Percentiles rank a stretch among this genome's conserved stretches.
phyloP scores from a whole-genome alignment of 2,329 filamentous ascomycete genomes.

The Trichoderma hamatum region DNA sequence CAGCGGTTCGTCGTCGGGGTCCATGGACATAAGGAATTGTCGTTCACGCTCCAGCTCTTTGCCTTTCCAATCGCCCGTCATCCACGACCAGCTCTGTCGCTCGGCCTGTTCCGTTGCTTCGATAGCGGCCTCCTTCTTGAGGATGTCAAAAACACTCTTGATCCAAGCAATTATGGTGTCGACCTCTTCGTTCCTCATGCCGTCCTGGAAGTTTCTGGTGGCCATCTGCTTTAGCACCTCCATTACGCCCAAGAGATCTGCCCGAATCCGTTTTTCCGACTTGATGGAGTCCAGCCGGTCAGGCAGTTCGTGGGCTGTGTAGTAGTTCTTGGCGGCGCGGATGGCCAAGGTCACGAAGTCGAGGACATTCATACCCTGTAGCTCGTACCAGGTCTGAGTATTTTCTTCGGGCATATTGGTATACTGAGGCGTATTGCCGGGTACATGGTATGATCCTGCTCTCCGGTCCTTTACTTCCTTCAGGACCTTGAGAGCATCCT shows the following conservation, averaged over 20 bases:
- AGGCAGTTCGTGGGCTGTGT: slow-evolving; percentile 87
- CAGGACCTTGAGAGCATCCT: slow-evolving; percentile 69
- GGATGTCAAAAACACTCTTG: slow-evolving; percentile 72
- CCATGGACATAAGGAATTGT: slow-evolving; percentile 78
- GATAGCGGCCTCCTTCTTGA: slow-evolving; percentile 75
- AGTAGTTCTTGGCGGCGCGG: slow-evolving; percentile 92
- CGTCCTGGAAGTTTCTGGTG: slow-evolving; percentile 80
- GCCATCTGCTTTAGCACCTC: slow-evolving; percentile 93
- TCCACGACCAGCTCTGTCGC: slow-evolving; percentile 78
- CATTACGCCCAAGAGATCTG: slow-evolving; percentile 82
- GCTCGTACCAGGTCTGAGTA: slow-evolving; percentile 74
- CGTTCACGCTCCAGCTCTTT: slow-evolving; percentile 77
- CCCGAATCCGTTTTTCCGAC: slow-evolving; percentile 80
- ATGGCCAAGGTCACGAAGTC: slow-evolving; percentile 96
- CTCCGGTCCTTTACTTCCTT: slow-evolving; percentile 56
- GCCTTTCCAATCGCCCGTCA: slow-evolving; percentile 74
- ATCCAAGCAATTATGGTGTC: slow-evolving; percentile 80
- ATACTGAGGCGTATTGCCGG: slow-evolving; percentile 37
- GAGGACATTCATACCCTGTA: slow-evolving; percentile 88
- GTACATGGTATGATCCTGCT: slow-evolving; percentile 36
- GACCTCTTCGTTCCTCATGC: slow-evolving; percentile 77
- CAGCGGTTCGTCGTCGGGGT: slow-evolving; percentile 60
- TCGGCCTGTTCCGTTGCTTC: slow-evolving; percentile 73
- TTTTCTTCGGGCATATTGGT: slow-evolving; percentile 51
- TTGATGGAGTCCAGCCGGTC: slow-evolving; percentile 85